Percentiles rank a stretch among this genome's conserved stretches.
Conservation (phyloP, 164 flowering plant genomes). For the Dillenia suffruticosa region DNA sequence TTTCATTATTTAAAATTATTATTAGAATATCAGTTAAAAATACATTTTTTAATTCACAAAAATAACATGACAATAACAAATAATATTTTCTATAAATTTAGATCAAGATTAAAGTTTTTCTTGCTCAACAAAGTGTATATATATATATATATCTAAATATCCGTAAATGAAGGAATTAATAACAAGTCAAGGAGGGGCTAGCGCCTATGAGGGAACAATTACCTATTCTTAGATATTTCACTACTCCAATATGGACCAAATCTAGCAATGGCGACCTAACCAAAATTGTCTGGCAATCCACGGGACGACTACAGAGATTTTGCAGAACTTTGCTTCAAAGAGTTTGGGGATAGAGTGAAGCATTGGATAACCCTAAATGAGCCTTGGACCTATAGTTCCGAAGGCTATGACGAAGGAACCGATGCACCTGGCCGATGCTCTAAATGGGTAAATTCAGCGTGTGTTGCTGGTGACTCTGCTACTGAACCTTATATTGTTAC, state of each 20-base stretch:
- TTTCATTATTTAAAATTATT: too few relatives aligned
- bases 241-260: too few relatives aligned
- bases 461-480: conserved; percentile 21
- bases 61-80: too few relatives aligned
- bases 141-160: not conserved
- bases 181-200: too few relatives aligned
- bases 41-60: too few relatives aligned
- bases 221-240: not conserved
- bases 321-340: conserved; percentile 10
- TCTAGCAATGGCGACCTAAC: not conserved
- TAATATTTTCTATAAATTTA: too few relatives aligned
- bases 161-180: not conserved
- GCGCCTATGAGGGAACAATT: not conserved
- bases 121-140: too few relatives aligned
- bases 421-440: conserved; percentile 27
- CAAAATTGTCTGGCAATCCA: not conserved
- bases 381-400: conserved; percentile 6
- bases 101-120: too few relatives aligned
- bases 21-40: too few relatives aligned
- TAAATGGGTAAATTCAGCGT: conserved; percentile 2
- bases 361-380: conserved; percentile 14
- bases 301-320: conserved; percentile 12
- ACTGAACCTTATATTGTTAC: conserved; percentile 22
- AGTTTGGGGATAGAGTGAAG: conserved; percentile 13
- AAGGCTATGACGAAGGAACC: conserved; percentile 10